These are phyloP conservation scores for Podaxis sp. DNA, from an alignment of 768 basidiomycete species.

Conservation along the genomic window DNA sequence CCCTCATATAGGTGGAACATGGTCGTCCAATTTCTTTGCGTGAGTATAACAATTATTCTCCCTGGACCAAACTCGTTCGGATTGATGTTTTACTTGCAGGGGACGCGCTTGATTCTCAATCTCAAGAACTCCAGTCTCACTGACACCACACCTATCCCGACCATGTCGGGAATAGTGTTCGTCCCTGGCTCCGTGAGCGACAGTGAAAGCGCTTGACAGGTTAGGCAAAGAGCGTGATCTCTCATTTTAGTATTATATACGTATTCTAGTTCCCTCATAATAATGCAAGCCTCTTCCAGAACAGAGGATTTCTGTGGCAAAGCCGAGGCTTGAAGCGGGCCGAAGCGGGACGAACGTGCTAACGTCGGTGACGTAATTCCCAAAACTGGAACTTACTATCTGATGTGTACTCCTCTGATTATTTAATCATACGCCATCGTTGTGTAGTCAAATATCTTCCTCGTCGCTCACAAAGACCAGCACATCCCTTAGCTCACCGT, in stretches of 20 bases:
- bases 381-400: neutral
- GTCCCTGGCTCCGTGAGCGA: neutral
- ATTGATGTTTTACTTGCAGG: neutral
- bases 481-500: neutral
- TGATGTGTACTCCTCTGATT: constrained; percentile 6
- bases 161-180: neutral
- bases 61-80: neutral
- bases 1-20: neutral
- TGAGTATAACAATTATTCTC: neutral
- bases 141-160: neutral
- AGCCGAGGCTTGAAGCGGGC: too few relatives aligned
- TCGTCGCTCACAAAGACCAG: neutral
- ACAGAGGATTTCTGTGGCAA: too few relatives aligned
- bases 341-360: too few relatives aligned
- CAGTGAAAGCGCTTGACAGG: neutral
- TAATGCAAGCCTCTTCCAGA: too few relatives aligned
- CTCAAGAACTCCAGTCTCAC: neutral
- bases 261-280: too few relatives aligned
- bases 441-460: neutral
- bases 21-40: neutral
- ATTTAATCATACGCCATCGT: neutral
- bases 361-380: neutral
- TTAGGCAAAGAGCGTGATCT: neutral
- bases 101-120: neutral
- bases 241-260: too few relatives aligned